Conservation (phyloP, 768 basidiomycete species). For the Russula sp. region DNA sequence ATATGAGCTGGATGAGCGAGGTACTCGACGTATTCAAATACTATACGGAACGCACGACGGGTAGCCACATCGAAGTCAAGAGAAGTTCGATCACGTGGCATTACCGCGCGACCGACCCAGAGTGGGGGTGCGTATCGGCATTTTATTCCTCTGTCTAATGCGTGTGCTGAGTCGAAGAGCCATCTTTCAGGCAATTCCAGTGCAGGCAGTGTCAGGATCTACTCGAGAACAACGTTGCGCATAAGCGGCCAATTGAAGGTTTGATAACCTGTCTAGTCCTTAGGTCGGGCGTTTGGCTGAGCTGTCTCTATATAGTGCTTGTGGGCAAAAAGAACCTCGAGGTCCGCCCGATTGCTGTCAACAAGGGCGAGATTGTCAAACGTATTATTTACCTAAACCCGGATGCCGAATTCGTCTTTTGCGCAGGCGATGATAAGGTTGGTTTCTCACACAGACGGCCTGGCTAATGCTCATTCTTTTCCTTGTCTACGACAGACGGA, state of each 20-base stretch:
- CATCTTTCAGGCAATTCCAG: slow-evolving; percentile 66
- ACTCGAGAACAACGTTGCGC: slow-evolving; percentile 89
- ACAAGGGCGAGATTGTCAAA: slow-evolving; percentile 99
- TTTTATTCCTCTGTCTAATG: background rate
- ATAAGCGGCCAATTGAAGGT: slow-evolving; percentile 94
- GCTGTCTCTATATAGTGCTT: slow-evolving; percentile 52
- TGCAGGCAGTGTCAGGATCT: slow-evolving; percentile 96
- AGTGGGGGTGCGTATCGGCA: slow-evolving; percentile 77
- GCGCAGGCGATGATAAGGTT: slow-evolving; percentile 97
- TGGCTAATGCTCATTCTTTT: background rate
- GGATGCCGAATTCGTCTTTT: slow-evolving; percentile 93
- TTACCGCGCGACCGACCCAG: slow-evolving; percentile 88
- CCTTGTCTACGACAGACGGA: slow-evolving; percentile 60
- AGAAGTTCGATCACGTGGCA: slow-evolving; percentile 99
- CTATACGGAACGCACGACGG: slow-evolving; percentile 95
- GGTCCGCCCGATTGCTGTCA: slow-evolving; percentile 90
- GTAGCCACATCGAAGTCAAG: slow-evolving; percentile 95
- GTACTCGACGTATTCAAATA: slow-evolving; percentile 95
- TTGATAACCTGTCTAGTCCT: background rate
- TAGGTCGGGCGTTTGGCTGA: background rate
- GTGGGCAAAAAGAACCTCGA: slow-evolving; percentile 99
- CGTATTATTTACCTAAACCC: slow-evolving; percentile 89
- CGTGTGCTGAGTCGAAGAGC: background rate
- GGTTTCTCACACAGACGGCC: background rate
- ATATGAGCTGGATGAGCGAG: slow-evolving; percentile 98